Conservation (phyloP, 805 yeast genomes). For the Wickerhamomyces xylosicus region DNA sequence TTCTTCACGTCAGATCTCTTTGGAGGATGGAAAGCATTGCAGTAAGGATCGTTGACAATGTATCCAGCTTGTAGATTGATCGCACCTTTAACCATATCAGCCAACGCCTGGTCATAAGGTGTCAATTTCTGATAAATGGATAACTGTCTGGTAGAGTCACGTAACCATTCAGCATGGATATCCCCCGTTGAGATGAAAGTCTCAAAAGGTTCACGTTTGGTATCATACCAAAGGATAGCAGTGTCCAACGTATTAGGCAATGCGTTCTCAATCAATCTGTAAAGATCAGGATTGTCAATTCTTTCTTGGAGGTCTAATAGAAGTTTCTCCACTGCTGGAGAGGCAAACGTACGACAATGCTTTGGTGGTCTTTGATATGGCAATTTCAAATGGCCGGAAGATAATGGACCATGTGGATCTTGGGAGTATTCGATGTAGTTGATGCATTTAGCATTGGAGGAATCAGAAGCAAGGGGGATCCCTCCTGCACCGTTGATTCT, state of each 20-base stretch:
- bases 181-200: conserved; percentile 87
- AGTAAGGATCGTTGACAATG: conserved; percentile 58
- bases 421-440: conserved; percentile 55
- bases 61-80: conserved; percentile 68
- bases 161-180: conserved; percentile 86
- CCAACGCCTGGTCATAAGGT: conserved; percentile 36
- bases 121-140: conserved; percentile 62
- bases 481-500: neutral
- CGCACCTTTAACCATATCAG: conserved; percentile 60
- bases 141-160: conserved; percentile 80
- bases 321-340: conserved; percentile 49
- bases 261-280: conserved; percentile 68
- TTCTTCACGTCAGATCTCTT: conserved; percentile 28
- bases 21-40: conserved; percentile 92
- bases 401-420: conserved; percentile 41
- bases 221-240: conserved; percentile 62
- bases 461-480: too few species aligned
- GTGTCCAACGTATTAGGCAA: conserved; percentile 86
- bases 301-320: conserved; percentile 40
- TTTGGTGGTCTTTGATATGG: conserved; percentile 72
- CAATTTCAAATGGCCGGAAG: conserved; percentile 41
- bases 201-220: conserved; percentile 29
- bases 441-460: conserved; percentile 31
- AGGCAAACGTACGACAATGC: conserved; percentile 63
- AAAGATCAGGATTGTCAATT: conserved; percentile 54